Base-by-base conservation (phyloP, 371 early-diverging fungal genomes). In the Phascolomyces articulosus region DNA sequence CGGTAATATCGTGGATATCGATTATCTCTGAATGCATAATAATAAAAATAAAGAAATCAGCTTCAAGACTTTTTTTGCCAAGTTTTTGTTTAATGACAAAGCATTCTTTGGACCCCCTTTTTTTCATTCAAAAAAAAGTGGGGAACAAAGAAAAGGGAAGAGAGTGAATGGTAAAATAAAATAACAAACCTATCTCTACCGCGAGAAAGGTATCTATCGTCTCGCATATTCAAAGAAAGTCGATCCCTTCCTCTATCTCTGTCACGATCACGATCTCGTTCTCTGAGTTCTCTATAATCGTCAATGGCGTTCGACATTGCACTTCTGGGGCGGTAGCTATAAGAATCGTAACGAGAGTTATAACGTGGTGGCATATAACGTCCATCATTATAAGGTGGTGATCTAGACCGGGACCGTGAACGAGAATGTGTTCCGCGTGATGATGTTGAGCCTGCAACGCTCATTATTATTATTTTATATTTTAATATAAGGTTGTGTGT, bases 361-460 rank as follows among this genome's bases (percentile, higher is more conserved):
- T 77, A 77, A 21, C 79, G 71, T 38, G 74, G 58, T 21, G 75
- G 77, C 11, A 27, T 28, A 66, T 77, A 77, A 40, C 82, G 66
- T 29, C 74, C 74, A 55, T 82, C 82, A 28, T 62, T 79, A 60
- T 77, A 79, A 23, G 78, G 79, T 41, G 82, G 82, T 62, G 85
- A 71, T 65, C 83, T 59, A 66, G 87, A 74, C 70, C 84, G 53
- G 60, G 83, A 68, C 49, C 78, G 73, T 59, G 79, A 76, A 55
- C 85, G 63, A 55, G 83, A 68, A 61, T 73, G 79, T 8, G 82
- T 79, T 40, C 79, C 82, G 58, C 75, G 74, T 53, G 82, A 82
- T 58, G 82, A 82, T 68, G 78, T 72, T 67, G 82, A 82, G 69
- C 82, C 82, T 40, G 79, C 71, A 63, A 69, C 80, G 72, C 75